Conservation (phyloP, 1,284 basidiomycete species). For the Tilletia setariae region DNA sequence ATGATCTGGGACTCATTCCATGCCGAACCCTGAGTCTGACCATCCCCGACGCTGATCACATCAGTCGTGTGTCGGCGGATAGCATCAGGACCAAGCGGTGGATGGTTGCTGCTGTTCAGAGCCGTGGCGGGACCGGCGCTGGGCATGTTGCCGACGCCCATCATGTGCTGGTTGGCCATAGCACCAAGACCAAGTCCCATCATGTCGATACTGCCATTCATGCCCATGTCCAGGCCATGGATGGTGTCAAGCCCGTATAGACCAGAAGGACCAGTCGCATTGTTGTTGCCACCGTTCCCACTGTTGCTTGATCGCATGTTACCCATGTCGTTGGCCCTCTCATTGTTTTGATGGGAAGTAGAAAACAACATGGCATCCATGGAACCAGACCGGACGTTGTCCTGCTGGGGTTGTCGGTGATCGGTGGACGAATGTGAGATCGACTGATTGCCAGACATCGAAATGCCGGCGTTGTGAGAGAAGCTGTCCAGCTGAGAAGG, state of each 20-base stretch:
- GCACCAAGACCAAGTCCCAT: background rate
- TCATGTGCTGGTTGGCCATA: background rate
- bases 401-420: background rate
- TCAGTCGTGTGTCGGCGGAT: too few species aligned
- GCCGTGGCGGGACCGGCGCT: background rate
- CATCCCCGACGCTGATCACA: too few species aligned
- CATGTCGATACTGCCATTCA: background rate
- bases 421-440: background rate
- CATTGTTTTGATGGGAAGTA: background rate
- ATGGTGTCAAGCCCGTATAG: background rate
- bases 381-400: too few species aligned
- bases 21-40: too few species aligned
- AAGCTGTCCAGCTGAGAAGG: background rate
- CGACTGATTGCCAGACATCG: too few species aligned
- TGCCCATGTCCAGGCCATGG: background rate
- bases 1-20: too few species aligned
- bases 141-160: background rate
- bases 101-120: too few species aligned
- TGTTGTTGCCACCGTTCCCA: too few species aligned
- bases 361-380: slow-evolving; percentile 12
- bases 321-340: background rate
- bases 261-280: background rate
- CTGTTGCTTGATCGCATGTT: background rate
- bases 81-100: too few species aligned
- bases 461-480: background rate